A percentile compares a stretch with the other conserved stretches of the same genome.
These are phyloP conservation scores for Rhizopogon vulgaris DNA, from an alignment of 768 basidiomycete species.

Conservation along the genomic window DNA sequence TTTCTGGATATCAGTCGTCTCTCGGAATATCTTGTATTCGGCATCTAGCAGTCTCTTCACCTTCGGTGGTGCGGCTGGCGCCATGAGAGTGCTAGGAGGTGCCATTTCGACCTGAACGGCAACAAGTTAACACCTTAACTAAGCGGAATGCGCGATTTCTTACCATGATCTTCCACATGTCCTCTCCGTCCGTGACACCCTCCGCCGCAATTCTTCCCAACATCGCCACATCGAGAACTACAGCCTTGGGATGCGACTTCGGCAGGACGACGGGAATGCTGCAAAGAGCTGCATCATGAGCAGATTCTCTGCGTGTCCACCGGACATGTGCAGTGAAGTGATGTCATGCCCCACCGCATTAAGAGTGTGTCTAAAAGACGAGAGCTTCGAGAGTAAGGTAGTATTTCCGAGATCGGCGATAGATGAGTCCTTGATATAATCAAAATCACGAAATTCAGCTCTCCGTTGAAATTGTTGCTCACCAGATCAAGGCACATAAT, in stretches of 20 bases:
- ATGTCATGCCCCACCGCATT: conserved; percentile 80
- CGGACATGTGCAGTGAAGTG: conserved; percentile 83
- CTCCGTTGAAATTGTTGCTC: conserved; percentile 10
- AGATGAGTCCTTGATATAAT: conserved; percentile 47
- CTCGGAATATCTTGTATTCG: conserved; percentile 91
- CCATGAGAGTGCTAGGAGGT: conserved; percentile 65
- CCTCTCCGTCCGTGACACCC: conserved; percentile 46
- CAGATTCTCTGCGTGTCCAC: conserved; percentile 86
- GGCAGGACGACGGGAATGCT: conserved; percentile 79
- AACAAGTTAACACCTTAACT: not conserved
- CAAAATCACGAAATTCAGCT: not conserved
- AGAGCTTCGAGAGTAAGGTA: conserved; percentile 89
- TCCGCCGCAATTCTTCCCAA: conserved; percentile 83
- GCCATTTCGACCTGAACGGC: conserved; percentile 81
- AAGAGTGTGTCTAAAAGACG: conserved; percentile 89
- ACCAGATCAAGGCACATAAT: conserved; percentile 82
- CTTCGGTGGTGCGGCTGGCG: conserved; percentile 50
- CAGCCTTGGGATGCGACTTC: conserved; percentile 66
- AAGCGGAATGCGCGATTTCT: conserved; percentile 10
- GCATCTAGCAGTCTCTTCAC: conserved; percentile 78
- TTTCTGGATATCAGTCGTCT: conserved; percentile 86
- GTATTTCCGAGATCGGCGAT: conserved; percentile 84
- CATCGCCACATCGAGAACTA: conserved; percentile 92
- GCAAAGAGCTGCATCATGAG: conserved; percentile 87
- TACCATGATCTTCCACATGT: conserved; percentile 92